Evolutionary conservation across 2,329 filamentous ascomycete species (phyloP).

Genomic region (Cyanodermella asteris): DNA sequence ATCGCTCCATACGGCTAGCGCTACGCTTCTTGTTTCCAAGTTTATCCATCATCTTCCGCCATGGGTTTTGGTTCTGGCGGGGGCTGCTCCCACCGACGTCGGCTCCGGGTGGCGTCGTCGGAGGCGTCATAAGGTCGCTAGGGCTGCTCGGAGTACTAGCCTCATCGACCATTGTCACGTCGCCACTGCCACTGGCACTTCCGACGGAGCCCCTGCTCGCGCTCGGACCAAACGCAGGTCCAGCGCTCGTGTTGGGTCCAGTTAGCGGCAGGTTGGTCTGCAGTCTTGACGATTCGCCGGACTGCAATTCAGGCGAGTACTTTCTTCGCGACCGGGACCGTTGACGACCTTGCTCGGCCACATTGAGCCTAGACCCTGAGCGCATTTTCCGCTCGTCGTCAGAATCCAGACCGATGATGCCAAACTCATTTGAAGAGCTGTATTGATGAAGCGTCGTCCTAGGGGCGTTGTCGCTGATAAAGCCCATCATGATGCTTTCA

Average conservation of each 20-base stretch:
- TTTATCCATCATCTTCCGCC: slow-evolving; percentile 8
- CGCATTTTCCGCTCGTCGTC: neutral
- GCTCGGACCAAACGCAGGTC: slow-evolving; percentile 2
- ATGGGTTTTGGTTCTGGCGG: slow-evolving; percentile 6
- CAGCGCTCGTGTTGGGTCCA: slow-evolving; percentile 5
- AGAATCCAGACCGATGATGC: slow-evolving; percentile 1
- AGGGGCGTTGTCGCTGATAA: slow-evolving; percentile 38
- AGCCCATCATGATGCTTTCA: slow-evolving; percentile 81
- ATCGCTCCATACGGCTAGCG: too few species aligned
- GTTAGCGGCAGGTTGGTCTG: slow-evolving; percentile 4
- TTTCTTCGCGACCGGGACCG: slow-evolving; percentile 7
- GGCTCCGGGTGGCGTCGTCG: slow-evolving; percentile 7
- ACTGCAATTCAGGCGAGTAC: too few species aligned
- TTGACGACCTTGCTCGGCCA: slow-evolving; percentile 4
- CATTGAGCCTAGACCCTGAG: slow-evolving; percentile 4
- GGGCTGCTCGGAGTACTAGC: slow-evolving; percentile 6
- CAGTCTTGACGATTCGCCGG: too few species aligned
- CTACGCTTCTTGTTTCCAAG: slow-evolving; percentile 9
- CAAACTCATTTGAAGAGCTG: neutral
- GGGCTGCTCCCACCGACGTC: slow-evolving; percentile 9
- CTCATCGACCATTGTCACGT: slow-evolving; percentile 8
- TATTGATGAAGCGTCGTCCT: slow-evolving; percentile 2
- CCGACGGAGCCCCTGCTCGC: slow-evolving; percentile 2
- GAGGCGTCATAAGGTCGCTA: slow-evolving; percentile 8
- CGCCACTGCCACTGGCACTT: slow-evolving; percentile 6